A percentile compares a stretch with the other conserved stretches of the same genome.
Conservation (phyloP, 2,329 filamentous ascomycete species). For the Alternaria brassicicola region DNA sequence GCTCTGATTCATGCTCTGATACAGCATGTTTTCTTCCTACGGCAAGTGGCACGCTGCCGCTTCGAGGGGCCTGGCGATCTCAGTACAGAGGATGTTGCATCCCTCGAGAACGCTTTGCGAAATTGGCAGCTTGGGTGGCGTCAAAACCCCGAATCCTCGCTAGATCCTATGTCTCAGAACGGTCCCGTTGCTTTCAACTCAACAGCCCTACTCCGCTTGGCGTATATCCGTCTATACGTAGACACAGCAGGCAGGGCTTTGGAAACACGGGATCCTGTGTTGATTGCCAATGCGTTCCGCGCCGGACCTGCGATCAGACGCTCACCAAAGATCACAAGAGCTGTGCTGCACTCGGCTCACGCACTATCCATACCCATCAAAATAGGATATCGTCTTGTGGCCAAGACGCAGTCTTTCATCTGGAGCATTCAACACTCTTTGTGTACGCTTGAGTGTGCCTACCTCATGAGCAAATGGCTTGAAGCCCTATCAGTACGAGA, state of each 20-base stretch:
- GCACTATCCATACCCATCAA: constrained; percentile 71
- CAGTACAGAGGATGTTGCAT: constrained; percentile 49
- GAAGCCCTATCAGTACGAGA: constrained; percentile 42
- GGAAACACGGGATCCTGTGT: constrained; percentile 67
- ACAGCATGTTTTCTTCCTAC: constrained; percentile 73
- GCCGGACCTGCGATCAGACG: constrained; percentile 65
- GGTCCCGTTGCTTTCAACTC: constrained; percentile 71
- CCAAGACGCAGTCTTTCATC: constrained; percentile 48
- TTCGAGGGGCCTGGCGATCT: constrained; percentile 42
- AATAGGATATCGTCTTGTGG: constrained; percentile 50
- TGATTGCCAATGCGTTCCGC: constrained; percentile 66
- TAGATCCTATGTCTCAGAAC: constrained; percentile 60
- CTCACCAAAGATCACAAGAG: constrained; percentile 65
- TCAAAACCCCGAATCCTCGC: constrained; percentile 49
- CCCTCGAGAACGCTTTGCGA: constrained; percentile 52
- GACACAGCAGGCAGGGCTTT: constrained; percentile 68
- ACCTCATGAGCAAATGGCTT: constrained; percentile 51
- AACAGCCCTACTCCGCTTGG: constrained; percentile 64
- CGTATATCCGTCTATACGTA: constrained; percentile 69
- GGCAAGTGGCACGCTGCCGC: constrained; percentile 55
- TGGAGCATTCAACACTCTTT: constrained; percentile 52
- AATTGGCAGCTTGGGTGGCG: constrained; percentile 53
- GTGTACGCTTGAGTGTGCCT: constrained; percentile 50
- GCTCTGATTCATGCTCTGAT: constrained; percentile 74
- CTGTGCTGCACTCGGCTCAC: constrained; percentile 71